Evolutionary conservation across 176 grass and related monocot genomes (phyloP).

Genomic region (Oryza longistaminata): DNA sequence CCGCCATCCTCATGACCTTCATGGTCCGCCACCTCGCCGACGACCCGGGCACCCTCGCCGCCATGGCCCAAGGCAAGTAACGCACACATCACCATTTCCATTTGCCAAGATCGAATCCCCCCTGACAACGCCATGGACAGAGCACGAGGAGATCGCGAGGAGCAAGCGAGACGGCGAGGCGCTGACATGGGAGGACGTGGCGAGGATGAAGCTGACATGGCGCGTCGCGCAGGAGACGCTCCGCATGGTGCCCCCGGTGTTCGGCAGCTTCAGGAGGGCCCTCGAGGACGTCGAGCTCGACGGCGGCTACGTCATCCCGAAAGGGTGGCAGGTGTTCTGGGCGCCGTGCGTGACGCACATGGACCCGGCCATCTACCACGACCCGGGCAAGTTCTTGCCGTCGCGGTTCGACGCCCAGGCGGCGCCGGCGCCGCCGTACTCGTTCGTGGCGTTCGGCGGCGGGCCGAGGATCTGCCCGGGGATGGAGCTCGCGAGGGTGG

Average conservation of each 20-base stretch:
- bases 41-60: slow-evolving; percentile 29
- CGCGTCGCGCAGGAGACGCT: slow-evolving; percentile 45
- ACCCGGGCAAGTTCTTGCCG: neutral
- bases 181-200: slow-evolving; percentile 48
- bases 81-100: neutral
- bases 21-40: slow-evolving; percentile 58
- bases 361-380: neutral
- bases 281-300: neutral
- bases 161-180: slow-evolving; percentile 32
- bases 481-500: slow-evolving; percentile 47
- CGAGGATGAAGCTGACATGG: slow-evolving; percentile 60
- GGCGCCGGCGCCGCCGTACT: slow-evolving; percentile 31
- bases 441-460: slow-evolving; percentile 54
- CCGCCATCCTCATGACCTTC: slow-evolving; percentile 56
- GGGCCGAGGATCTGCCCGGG: slow-evolving; percentile 43
- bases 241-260: neutral
- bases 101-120: neutral
- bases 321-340: neutral
- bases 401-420: neutral
- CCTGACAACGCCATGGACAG: neutral
- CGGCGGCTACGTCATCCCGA: neutral
- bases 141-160: slow-evolving; percentile 46
- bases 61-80: slow-evolving; percentile 36
- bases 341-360: neutral
- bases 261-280: neutral